Base-by-base conservation (phyloP, 345 rosid genomes). In the Euphorbia peplus region DNA sequence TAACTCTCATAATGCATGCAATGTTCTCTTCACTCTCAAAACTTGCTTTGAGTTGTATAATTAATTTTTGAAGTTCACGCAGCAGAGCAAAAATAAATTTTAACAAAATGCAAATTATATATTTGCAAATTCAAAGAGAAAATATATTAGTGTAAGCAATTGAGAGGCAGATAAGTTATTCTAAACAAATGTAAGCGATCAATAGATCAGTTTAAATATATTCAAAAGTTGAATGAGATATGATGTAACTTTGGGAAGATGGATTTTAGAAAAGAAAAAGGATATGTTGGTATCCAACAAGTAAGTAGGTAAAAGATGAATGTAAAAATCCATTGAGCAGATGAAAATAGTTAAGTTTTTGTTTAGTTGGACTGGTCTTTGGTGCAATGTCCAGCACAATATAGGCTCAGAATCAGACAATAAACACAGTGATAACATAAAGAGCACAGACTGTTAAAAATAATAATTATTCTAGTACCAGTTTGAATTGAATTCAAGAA, bases 361-460 rank as follows among this genome's bases (percentile, higher is more conserved):
- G 28, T 19, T 19, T 9, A 52, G 72, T 72, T 82, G 87, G 93
- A 84, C 86, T 75, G 89, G 93, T 87, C 89, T 80, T 71, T 56
- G 90, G 86, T 79, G 83, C 95, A 86, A 76, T 87, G 87, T 76
- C 91, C 91, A 67, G 84, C 30, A 90, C 88, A 80, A 14, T 73
- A 74, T 78, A 62, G 74, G 47, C 72, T 82, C 70, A 67, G 83
- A n/a, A n/a, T 78, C 85, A 75, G 84, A 75, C 63, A 56, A 55
- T 50, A 37, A 58, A 68, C 61, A 32, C 39, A 62, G 13, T 24
- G 21, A 59, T 5, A 68, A 26, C 24, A 14, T 28, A 32, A 32
- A 32, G 3, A 32, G 4, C 6, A 68, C 29, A 28, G 16, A 28
- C 21, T 7, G 50, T 1, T 42, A 4, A 42, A 32, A 32, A 32